These are phyloP conservation scores for Anacardium occidentale DNA, from an alignment of 345 rosid genomes.

Conservation along the genomic window DNA sequence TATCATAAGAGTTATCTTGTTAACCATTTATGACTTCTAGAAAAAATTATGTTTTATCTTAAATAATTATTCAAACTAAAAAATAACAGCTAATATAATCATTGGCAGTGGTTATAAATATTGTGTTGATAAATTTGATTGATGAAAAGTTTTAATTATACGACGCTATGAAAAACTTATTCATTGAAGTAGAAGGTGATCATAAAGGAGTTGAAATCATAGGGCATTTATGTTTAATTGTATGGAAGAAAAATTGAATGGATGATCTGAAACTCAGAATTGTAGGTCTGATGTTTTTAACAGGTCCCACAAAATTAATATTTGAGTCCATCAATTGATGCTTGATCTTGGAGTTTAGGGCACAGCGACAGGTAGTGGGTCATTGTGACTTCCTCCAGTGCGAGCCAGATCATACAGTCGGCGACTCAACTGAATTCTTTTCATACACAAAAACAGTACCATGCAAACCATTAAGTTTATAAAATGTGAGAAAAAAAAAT, in stretches of 20 bases:
- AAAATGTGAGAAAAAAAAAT: not conserved
- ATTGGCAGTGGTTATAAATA: too few species aligned
- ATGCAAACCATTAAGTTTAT: constrained; percentile 23
- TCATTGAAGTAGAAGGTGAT: too few species aligned
- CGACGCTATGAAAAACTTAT: too few species aligned
- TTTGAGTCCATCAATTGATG: constrained; percentile 5
- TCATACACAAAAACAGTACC: constrained; percentile 13
- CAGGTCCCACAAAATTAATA: not conserved
- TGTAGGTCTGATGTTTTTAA: not conserved
- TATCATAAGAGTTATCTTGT: too few species aligned
- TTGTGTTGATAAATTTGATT: too few species aligned
- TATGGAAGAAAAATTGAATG: constrained; percentile 1
- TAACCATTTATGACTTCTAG: too few species aligned
- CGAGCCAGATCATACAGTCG: constrained; percentile 30
- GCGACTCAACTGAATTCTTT: constrained; percentile 2
- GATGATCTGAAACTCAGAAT: not conserved
- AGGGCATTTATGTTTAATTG: too few species aligned
- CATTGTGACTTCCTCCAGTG: constrained; percentile 22
- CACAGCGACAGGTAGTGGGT: constrained; percentile 18
- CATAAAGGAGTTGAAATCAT: too few species aligned
- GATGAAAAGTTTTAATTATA: too few species aligned
- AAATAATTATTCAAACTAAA: too few species aligned
- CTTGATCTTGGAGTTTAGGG: not conserved
- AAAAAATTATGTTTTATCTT: too few species aligned
- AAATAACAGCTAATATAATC: too few species aligned